A percentile compares a stretch with the other conserved stretches of the same genome.
Evolutionary conservation across 371 early-diverging fungal species (phyloP).

Genomic region (Rhizopus stolonifer): DNA sequence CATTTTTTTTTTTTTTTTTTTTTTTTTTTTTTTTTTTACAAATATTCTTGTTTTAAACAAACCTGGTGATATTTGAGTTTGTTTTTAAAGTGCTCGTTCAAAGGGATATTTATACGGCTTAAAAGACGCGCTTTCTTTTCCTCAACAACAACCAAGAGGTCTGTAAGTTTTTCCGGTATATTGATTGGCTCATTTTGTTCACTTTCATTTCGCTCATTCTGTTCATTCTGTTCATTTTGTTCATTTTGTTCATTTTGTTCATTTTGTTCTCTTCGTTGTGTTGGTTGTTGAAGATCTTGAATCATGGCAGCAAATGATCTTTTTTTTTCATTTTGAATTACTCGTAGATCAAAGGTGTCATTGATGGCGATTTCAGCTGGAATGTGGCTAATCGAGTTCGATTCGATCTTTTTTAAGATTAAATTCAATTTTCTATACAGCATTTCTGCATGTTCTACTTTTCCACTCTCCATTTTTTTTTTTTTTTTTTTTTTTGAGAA

Average conservation of each 20-base stretch:
- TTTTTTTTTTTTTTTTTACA: not conserved
- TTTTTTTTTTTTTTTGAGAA: slow-evolving; percentile 1
- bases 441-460: not conserved
- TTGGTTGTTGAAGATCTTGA: not conserved
- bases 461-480: not conserved
- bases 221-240: no score
- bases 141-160: not conserved
- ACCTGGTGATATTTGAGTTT: slow-evolving; percentile 2
- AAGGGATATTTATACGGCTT: not conserved
- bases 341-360: not conserved
- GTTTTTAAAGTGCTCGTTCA: not conserved
- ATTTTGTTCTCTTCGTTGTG: not conserved
- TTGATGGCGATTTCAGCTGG: not conserved
- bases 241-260: no score
- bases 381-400: not conserved
- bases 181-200: no score
- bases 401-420: not conserved
- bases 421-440: not conserved
- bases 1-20: no score
- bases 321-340: not conserved
- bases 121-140: not conserved
- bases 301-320: not conserved
- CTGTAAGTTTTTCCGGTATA: no score
- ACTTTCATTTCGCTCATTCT: no score
- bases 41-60: not conserved